Conservation (phyloP, 495 filamentous ascomycete genomes). For the Hypoxylon rickii region DNA sequence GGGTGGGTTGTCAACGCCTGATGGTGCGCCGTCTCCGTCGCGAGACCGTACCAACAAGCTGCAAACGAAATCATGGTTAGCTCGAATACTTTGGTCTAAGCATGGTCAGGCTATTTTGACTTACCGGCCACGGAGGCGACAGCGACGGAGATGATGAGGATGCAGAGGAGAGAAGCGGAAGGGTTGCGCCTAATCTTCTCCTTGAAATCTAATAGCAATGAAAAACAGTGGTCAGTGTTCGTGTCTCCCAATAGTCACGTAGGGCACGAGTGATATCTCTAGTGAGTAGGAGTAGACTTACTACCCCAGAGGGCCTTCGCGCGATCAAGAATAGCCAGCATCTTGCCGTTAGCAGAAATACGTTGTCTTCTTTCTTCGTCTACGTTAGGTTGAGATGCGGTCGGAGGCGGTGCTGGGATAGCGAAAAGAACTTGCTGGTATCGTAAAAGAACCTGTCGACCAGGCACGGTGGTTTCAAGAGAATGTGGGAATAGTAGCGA, state of each 20-base stretch:
- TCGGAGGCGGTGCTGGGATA: neutral
- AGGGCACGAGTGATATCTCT: neutral
- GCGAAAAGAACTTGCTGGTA: conserved; percentile 17
- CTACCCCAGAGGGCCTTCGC: neutral
- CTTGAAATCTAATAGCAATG: conserved; percentile 15
- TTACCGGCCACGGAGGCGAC: conserved; percentile 5
- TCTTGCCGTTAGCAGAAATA: neutral
- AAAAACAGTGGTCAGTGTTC: neutral
- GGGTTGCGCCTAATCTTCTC: conserved; percentile 8
- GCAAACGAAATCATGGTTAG: neutral
- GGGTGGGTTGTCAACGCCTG: neutral
- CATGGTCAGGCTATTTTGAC: neutral
- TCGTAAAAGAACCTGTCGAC: conserved; percentile 18
- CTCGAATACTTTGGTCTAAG: neutral
- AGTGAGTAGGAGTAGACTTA: conserved; percentile 1
- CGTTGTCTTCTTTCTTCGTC: neutral
- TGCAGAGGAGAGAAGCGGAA: conserved; percentile 12
- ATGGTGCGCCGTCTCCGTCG: conserved; percentile 5
- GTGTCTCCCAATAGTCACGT: neutral
- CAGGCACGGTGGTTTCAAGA: conserved; percentile 1
- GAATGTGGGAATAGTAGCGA: conserved; percentile 16
- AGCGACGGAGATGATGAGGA: conserved; percentile 8
- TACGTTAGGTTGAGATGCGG: neutral
- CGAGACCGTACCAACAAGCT: conserved; percentile 21
- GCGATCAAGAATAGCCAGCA: neutral